Evolutionary conservation across 23 red algal species (phyloP), one percentile per base, ranked within the genome.

Genomic region (Pyropia yezoensis): DNA sequence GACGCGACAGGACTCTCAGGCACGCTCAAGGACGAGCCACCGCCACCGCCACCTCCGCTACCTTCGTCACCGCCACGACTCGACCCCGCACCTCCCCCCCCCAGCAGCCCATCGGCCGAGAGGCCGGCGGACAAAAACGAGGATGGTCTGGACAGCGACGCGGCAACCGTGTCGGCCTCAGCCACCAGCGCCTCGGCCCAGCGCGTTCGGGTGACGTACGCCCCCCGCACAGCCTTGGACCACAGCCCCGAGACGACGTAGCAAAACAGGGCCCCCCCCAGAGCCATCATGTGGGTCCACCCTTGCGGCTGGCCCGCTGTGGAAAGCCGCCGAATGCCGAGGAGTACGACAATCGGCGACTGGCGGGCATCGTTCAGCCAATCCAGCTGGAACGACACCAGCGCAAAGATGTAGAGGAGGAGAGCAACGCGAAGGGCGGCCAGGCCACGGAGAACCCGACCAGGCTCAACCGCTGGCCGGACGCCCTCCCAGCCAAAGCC

Each of bases 201-300:
- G 14, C 21, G 47, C 16, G 50, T 25, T 25, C 28, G 28, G 15
- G 49, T 60, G 50, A 30, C 69, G 17, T 55, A 33, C 19, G 34
- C 51, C 62, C 18, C 28, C 12, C 24, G 19, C 69, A 74, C 27
- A 0, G 69, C 49, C 33, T 28, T 19, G 19, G 55, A 7, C 26
- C 33, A 57, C 69, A 74, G 51, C 21, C 47, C 51, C 33, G 69
- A 59, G 19, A 74, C 55, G 18, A 74, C 28, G 52, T 74, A 74
- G 20, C 50, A 30, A 11, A 33, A 51, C 26, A 74, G 21, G 18
- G 69, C 69, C 24, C 52, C 69, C 55, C 69, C 69, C 16, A 57
- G 32, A 14, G 69, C 69, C 49, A 59, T 74, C 15, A 74, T 21
- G 52, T 51, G 27, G 18, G 69, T 25, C 69, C 69, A 74, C 3